Base-by-base conservation (phyloP, 1,284 basidiomycete genomes). In the Chondrostereum purpureum region DNA sequence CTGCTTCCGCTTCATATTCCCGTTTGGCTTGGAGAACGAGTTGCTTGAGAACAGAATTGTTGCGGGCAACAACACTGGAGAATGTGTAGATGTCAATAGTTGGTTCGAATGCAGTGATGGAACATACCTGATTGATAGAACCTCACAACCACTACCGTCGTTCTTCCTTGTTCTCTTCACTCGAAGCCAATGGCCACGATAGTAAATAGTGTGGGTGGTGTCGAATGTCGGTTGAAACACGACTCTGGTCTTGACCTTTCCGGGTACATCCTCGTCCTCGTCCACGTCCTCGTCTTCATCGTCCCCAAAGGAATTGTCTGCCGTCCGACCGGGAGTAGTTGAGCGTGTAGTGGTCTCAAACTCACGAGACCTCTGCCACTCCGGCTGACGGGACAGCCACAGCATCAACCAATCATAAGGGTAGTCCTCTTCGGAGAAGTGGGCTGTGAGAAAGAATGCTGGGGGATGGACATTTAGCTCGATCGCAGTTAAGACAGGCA, bases 381-480 rank as follows among this genome's bases (percentile, higher is more conserved):
- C 85, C 39, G 86, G 84, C 39, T 81, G 72, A 43, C 82, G 77
- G 37, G 82, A 83, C 43, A 88, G 77, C 85, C 85, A 88, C 27
- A 87, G 72, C 83, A 88, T 88, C 42, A 88, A 71, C 78, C 84
- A 88, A 63, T 88, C 86, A 55, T 88, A 88, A 2, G 85, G 86
- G 53, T 85, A 85, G 58, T 88, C 86, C 60, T 88, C 86, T 64
- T 88, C 86, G 49, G 78, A 83, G 67, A 89, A 88, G 64, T 88
- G 84, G 6, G 86, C 86, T 18, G 85, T 88, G 44, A 89, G 75
- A 77, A 88, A 89, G 72, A 89, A 89, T 0, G 85, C 86, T 88
- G 59, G 2, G 24, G 41, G 40, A 43, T 38, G 21, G 43, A 42
- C n/a, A n/a, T n/a, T n/a, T 43, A 27, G 48, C 20, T 49, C 19